Percentiles rank a stretch among this genome's conserved stretches.
phyloP scores from a whole-genome alignment of 306 rosid species.

The Rosa multiflora region DNA sequence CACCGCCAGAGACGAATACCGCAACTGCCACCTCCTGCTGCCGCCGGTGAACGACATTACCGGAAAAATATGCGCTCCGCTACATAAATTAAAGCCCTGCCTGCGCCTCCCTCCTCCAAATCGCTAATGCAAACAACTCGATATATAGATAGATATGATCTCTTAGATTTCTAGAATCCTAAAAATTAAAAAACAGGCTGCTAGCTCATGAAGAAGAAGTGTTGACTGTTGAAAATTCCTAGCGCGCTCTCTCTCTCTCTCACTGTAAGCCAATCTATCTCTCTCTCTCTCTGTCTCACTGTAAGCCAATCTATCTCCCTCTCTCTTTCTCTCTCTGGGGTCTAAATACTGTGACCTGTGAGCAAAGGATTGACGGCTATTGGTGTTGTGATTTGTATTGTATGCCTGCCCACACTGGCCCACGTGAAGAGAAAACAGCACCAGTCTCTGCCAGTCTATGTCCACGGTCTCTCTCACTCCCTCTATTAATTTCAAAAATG shows the following conservation, averaged over 20 bases:
- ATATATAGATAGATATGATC: not conserved
- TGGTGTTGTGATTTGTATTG: slow-evolving; percentile 25
- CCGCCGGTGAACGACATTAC: slow-evolving; percentile 57
- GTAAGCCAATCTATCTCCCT: too few relatives aligned
- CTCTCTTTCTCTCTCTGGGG: not conserved
- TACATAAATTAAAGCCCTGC: slow-evolving; percentile 6
- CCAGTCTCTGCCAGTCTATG: slow-evolving; percentile 15
- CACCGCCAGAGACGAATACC: slow-evolving; percentile 20
- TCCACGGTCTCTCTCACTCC: not conserved
- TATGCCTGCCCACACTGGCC: slow-evolving; percentile 52
- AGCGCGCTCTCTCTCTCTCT: not conserved
- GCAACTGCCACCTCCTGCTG: slow-evolving; percentile 28
- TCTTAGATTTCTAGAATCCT: not conserved
- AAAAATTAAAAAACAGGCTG: not conserved
- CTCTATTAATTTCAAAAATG: not conserved
- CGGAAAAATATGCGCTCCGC: slow-evolving; percentile 39
- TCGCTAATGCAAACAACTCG: not conserved
- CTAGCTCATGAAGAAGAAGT: not conserved
- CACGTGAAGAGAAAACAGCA: slow-evolving; percentile 46
- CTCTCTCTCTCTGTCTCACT: not conserved
- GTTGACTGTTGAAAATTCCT: not conserved
- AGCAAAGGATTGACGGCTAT: slow-evolving; percentile 58
- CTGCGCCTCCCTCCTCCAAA: not conserved
- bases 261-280: too few relatives aligned
- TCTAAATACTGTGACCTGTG: slow-evolving; percentile 29